A percentile compares a stretch with the other conserved stretches of the same genome.
Evolutionary conservation across 257 asterid genomes (phyloP).

Genomic region (Osmanthus fragrans): DNA sequence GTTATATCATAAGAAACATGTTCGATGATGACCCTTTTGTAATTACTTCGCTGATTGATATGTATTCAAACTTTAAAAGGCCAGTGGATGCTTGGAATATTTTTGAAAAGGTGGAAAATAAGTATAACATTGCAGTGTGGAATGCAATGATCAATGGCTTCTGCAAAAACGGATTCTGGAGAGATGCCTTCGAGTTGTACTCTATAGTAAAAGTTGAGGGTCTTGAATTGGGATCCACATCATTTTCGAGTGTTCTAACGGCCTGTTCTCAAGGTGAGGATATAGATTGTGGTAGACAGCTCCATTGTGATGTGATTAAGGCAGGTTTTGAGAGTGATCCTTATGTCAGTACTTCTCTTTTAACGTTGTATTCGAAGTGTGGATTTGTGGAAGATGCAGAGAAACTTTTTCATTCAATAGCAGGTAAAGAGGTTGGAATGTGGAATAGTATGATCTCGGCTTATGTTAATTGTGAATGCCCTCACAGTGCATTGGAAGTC

Average conservation of each 20-base stretch:
- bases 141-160: conserved; percentile 76
- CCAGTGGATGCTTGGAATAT: conserved; percentile 65
- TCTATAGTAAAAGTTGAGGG: conserved; percentile 43
- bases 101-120: conserved; percentile 47
- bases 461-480: conserved; percentile 50
- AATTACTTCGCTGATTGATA: conserved; percentile 61
- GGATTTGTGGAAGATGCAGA: conserved; percentile 53
- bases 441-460: conserved; percentile 94
- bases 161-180: conserved; percentile 62
- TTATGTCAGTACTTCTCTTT: conserved; percentile 68
- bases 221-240: conserved; percentile 54
- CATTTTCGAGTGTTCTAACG: conserved; percentile 55
- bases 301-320: conserved; percentile 75
- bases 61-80: conserved; percentile 54
- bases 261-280: conserved; percentile 66
- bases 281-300: conserved; percentile 50
- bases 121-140: conserved; percentile 52
- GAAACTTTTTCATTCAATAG: conserved; percentile 39
- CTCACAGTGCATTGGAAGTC: conserved; percentile 50
- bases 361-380: conserved; percentile 69
- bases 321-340: conserved; percentile 59
- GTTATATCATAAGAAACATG: conserved; percentile 52
- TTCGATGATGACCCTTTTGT: conserved; percentile 60
- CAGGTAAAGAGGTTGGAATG: conserved; percentile 50
- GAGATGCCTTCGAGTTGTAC: conserved; percentile 53